phyloP scores from a whole-genome alignment of 2,329 filamentous ascomycete species.

The Albifimbria verrucaria region DNA sequence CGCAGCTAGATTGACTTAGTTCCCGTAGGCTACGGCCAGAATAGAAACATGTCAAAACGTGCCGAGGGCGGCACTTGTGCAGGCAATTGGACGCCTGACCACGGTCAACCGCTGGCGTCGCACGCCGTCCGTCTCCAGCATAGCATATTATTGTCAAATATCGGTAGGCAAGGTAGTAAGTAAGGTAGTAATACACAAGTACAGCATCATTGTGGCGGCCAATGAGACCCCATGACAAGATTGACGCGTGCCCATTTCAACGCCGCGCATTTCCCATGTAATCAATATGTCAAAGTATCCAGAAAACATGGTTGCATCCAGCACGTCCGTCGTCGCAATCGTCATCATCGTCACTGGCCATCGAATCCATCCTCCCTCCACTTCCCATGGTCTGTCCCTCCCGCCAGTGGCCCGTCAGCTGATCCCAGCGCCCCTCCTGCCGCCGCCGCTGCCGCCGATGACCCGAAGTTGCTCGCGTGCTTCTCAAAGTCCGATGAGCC shows the following conservation, averaged over 20 bases:
- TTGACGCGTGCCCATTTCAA: neutral
- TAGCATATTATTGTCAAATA: neutral
- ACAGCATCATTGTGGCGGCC: neutral
- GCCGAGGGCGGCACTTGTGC: too few species aligned
- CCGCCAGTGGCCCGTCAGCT: slow-evolving; percentile 19
- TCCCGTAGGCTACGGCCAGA: too few species aligned
- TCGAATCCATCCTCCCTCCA: slow-evolving; percentile 65
- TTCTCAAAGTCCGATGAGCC: slow-evolving; percentile 64
- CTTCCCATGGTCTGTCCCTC: slow-evolving; percentile 41
- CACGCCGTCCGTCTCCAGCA: too few species aligned
- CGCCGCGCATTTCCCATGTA: neutral
- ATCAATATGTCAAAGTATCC: neutral
- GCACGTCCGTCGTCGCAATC: neutral
- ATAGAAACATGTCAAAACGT: too few species aligned
- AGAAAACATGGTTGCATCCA: neutral
- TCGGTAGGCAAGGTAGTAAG: neutral
- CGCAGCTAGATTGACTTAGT: too few species aligned
- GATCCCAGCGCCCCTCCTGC: slow-evolving; percentile 35
- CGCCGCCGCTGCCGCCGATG: slow-evolving; percentile 40
- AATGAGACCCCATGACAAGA: neutral
- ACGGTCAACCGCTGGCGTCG: neutral
- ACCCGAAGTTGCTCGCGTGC: slow-evolving; percentile 55
- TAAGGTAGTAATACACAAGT: neutral
- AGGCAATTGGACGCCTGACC: neutral
- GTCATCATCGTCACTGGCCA: slow-evolving; percentile 23